These are phyloP conservation scores for Eimeria falciformis DNA, from an alignment of 169 alveolate species.

Conservation along the genomic window DNA sequence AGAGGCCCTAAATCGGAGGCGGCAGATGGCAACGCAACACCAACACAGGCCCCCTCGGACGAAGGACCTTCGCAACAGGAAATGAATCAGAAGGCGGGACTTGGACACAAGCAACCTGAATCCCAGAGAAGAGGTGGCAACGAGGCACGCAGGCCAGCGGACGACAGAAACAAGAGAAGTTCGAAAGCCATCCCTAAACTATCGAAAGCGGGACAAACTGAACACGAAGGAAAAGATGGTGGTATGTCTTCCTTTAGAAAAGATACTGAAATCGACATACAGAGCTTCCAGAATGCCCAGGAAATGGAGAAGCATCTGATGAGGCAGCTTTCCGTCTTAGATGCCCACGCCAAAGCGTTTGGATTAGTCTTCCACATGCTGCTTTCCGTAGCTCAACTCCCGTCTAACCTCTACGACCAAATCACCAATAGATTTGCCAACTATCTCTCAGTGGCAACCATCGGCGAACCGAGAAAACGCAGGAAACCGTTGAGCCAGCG, in stretches of 20 bases:
- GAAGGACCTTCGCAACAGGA: constrained; percentile 22
- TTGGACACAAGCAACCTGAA: too few species aligned
- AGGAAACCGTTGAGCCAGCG: background rate
- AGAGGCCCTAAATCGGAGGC: too few species aligned
- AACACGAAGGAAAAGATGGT: background rate
- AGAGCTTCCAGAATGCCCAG: constrained; percentile 45
- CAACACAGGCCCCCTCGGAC: background rate
- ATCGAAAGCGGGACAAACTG: background rate
- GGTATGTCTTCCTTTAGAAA: background rate
- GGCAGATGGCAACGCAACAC: background rate
- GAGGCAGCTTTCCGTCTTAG: constrained; percentile 28
- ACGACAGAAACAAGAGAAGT: background rate
- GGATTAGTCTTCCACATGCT: constrained; percentile 10
- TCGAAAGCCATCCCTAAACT: background rate
- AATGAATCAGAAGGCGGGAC: background rate
- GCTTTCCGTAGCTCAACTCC: constrained; percentile 55
- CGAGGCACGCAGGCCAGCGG: too few species aligned
- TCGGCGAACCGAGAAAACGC: background rate
- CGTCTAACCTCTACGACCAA: constrained; percentile 1
- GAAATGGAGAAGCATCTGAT: background rate
- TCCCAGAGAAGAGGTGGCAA: too few species aligned
- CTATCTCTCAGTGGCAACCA: constrained; percentile 11
- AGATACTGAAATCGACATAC: constrained; percentile 5
- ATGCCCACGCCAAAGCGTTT: constrained; percentile 39
- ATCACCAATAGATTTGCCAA: constrained; percentile 41